These are phyloP conservation scores for Cordyceps militaris DNA, from an alignment of 2,329 filamentous ascomycete genomes.

Conservation along the genomic window DNA sequence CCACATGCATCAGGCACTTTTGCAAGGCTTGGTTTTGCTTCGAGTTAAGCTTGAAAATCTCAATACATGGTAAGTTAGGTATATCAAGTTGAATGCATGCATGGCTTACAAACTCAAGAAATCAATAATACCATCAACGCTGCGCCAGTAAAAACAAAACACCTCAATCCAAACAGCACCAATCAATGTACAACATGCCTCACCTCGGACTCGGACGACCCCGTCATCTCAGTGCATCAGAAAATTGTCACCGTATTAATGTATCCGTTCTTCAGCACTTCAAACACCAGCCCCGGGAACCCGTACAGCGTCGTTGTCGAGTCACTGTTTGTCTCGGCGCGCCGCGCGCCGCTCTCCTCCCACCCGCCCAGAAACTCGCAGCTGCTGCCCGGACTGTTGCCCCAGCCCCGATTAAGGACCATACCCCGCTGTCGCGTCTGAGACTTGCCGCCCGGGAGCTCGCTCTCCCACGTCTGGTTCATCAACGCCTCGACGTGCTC, in stretches of 20 bases:
- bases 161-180: not conserved
- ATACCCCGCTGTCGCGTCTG: conserved; percentile 59
- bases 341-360: conserved; percentile 63
- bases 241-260: conserved; percentile 88
- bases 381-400: conserved; percentile 83
- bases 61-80: too few species aligned
- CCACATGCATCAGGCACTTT: too few species aligned
- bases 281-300: conserved; percentile 89
- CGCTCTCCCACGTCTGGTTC: conserved; percentile 61
- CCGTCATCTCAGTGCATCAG: conserved; percentile 30
- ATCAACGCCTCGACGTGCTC: conserved; percentile 62
- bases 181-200: not conserved
- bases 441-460: conserved; percentile 48
- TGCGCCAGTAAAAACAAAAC: not conserved
- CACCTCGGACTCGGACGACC: too few species aligned
- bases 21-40: too few species aligned
- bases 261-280: conserved; percentile 86
- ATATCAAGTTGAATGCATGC: too few species aligned
- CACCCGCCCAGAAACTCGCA: conserved; percentile 79
- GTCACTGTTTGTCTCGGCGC: conserved; percentile 47
- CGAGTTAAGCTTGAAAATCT: too few species aligned
- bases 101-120: too few species aligned
- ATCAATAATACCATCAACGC: not conserved
- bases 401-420: conserved; percentile 87
- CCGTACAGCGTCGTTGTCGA: conserved; percentile 80